phyloP scores from a whole-genome alignment of 306 rosid genomes.

The Cucumis melo region DNA sequence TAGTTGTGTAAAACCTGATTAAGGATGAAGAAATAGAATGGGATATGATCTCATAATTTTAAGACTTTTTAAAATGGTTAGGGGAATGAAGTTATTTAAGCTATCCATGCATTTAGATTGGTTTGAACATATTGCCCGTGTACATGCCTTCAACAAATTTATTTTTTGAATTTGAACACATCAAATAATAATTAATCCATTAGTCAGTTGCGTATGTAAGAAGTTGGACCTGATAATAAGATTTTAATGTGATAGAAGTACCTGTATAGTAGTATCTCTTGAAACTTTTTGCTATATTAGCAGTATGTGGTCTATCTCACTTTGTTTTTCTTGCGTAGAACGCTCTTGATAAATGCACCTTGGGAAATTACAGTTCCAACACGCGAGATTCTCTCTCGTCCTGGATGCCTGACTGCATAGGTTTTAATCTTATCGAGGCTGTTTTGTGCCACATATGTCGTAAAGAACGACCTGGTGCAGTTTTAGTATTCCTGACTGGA shows the following conservation, averaged over 20 bases:
- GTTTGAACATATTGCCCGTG: not conserved
- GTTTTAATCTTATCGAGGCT: conserved; percentile 94
- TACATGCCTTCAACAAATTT: not conserved
- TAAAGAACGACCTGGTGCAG: conserved; percentile 89
- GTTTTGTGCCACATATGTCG: conserved; percentile 93
- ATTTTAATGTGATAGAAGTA: not conserved
- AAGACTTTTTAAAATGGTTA: not conserved
- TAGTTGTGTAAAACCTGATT: not conserved
- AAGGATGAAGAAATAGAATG: not conserved
- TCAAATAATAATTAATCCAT: not conserved
- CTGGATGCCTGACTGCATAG: conserved; percentile 85
- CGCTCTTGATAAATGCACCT: conserved; percentile 68
- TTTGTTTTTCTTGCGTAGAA: conserved; percentile 42
- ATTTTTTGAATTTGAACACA: not conserved
- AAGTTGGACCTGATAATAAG: not conserved
- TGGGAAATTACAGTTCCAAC: conserved; percentile 70
- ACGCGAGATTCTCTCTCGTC: conserved; percentile 73
- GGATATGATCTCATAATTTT: not conserved
- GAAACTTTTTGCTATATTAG: conserved; percentile 2
- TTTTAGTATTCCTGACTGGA: conserved; percentile 89
- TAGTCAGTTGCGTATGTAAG: not conserved
- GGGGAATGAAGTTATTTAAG: not conserved
- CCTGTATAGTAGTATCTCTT: conserved; percentile 5
- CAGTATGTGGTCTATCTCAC: conserved; percentile 5
- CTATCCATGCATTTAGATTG: not conserved